Conservation (phyloP, 768 basidiomycete genomes). For the Mycena latifolia region DNA sequence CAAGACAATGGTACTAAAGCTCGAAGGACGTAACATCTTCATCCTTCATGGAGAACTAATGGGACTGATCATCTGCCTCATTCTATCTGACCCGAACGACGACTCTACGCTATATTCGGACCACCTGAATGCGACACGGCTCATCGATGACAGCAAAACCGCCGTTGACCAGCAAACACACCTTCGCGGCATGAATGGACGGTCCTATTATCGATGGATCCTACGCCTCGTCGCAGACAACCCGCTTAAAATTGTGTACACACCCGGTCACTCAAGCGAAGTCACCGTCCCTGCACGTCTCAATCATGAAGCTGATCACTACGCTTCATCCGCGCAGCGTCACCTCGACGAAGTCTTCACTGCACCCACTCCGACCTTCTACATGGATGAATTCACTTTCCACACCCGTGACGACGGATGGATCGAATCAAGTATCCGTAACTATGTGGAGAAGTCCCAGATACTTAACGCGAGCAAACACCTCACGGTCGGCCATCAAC, state of each 20-base stretch:
- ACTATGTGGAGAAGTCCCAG: too few species aligned
- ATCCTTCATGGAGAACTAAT: slow-evolving; percentile 2
- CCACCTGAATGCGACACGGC: neutral
- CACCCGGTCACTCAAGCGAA: neutral
- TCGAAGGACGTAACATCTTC: neutral
- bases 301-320: slow-evolving; percentile 22
- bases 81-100: neutral
- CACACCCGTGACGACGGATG: slow-evolving; percentile 12
- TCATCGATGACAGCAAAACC: neutral
- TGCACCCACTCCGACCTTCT: slow-evolving; percentile 22
- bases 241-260: neutral
- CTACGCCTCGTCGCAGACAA: neutral
- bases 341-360: fast-evolving
- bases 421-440: slow-evolving; percentile 18
- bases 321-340: slow-evolving; percentile 5
- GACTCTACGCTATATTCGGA: neutral
- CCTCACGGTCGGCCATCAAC: too few species aligned
- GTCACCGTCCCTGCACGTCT: neutral
- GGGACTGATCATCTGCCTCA: neutral
- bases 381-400: slow-evolving; percentile 25
- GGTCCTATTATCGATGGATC: slow-evolving; percentile 23
- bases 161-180: neutral
- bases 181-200: slow-evolving; percentile 12
- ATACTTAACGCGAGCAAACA: too few species aligned
- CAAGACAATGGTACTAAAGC: neutral